A percentile compares a stretch with the other conserved stretches of the same genome.
Evolutionary conservation across 108 stramenopile genomes (phyloP).

Genomic region (Epipyxis sp.): DNA sequence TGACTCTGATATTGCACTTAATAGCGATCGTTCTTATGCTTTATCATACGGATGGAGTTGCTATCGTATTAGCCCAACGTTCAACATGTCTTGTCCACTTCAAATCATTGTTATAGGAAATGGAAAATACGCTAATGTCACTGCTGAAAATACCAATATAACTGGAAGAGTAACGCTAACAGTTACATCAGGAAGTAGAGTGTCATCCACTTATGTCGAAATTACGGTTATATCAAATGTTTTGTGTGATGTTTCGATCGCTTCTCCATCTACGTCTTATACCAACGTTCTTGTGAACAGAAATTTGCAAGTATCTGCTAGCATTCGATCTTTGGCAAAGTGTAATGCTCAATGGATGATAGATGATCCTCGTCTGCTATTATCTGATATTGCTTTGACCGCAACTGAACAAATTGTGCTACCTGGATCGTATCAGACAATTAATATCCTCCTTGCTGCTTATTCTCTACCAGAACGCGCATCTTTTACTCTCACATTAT

Average conservation of each 20-base stretch:
- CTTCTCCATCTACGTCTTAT: constrained; percentile 7
- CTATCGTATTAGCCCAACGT: neutral
- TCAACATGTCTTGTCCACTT: neutral
- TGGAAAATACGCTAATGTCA: neutral
- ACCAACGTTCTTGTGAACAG: neutral
- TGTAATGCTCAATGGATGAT: neutral
- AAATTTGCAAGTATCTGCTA: neutral
- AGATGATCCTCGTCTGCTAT: neutral
- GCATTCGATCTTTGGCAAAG: neutral
- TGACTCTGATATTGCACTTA: neutral
- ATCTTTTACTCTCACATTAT: constrained; percentile 5
- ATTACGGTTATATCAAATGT: neutral
- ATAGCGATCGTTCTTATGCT: neutral
- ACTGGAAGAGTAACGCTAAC: constrained; percentile 10
- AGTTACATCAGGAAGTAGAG: neutral
- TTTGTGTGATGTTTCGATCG: constrained; percentile 18
- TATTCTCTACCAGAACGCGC: neutral
- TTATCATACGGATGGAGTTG: constrained; percentile 10
- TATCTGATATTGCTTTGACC: neutral
- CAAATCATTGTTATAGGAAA: constrained; percentile 5
- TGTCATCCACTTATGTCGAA: constrained; percentile 21
- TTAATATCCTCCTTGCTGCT: neutral
- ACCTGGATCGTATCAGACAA: neutral
- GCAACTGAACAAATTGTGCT: neutral
- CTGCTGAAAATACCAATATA: constrained; percentile 10